These are phyloP conservation scores for Zygosaccharomyces gambellarensis DNA, from an alignment of 805 yeast species.

Conservation along the genomic window DNA sequence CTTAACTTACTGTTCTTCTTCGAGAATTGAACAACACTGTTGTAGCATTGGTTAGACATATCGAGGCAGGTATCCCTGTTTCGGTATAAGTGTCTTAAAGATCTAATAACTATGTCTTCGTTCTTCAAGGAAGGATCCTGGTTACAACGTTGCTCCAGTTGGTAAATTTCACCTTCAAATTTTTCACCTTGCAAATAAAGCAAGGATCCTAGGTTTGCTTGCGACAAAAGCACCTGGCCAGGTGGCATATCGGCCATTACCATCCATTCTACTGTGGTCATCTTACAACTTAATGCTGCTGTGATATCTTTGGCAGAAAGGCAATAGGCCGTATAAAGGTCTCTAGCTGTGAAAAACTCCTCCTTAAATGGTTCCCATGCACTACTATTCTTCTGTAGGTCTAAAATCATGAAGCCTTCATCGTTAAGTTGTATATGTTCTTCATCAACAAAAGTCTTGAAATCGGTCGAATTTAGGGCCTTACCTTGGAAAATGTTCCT, in stretches of 20 bases:
- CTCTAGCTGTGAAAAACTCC: slow-evolving; percentile 74
- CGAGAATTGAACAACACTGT: slow-evolving; percentile 40
- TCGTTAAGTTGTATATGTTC: slow-evolving; percentile 28
- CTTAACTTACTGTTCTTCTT: slow-evolving; percentile 34
- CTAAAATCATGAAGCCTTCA: slow-evolving; percentile 31
- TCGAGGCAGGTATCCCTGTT: slow-evolving; percentile 30
- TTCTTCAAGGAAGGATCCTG: slow-evolving; percentile 19
- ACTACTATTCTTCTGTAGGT: slow-evolving; percentile 39
- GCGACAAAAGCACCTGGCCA: slow-evolving; percentile 57
- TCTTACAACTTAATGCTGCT: slow-evolving; percentile 55
- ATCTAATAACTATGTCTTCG: slow-evolving; percentile 24
- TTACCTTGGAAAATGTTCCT: slow-evolving; percentile 16
- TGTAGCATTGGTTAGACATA: slow-evolving; percentile 40
- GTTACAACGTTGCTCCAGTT: slow-evolving; percentile 28
- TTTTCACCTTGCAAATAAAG: slow-evolving; percentile 64
- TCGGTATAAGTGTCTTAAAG: slow-evolving; percentile 23
- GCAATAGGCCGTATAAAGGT: slow-evolving; percentile 66
- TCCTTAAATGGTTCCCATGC: slow-evolving; percentile 72
- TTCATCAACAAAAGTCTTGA: slow-evolving; percentile 27
- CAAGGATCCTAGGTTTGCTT: slow-evolving; percentile 66
- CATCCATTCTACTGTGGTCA: slow-evolving; percentile 68
- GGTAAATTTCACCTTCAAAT: slow-evolving; percentile 45
- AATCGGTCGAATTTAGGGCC: slow-evolving; percentile 17
- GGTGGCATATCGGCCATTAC: slow-evolving; percentile 63
- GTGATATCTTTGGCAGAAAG: slow-evolving; percentile 63